Percentiles rank a stretch among this genome's conserved stretches.
These are phyloP conservation scores for Verticillium klebahnii DNA, from an alignment of 2,329 filamentous ascomycete species.

Conservation along the genomic window DNA sequence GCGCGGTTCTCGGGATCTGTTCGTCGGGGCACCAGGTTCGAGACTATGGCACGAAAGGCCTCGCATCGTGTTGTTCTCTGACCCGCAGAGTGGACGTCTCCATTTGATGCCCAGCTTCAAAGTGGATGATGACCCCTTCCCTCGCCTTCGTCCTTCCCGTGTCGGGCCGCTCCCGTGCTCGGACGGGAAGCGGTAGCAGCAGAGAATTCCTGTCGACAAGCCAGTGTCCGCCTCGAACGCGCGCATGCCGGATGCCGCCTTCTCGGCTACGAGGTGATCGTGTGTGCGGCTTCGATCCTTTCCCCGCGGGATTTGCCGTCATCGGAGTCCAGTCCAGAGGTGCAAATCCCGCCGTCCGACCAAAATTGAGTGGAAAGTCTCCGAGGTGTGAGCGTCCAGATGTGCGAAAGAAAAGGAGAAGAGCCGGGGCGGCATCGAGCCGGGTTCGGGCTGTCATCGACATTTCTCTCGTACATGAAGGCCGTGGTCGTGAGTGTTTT, in stretches of 20 bases:
- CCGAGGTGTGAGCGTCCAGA: not conserved
- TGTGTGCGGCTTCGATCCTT: not conserved
- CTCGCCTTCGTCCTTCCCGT: constrained; percentile 21
- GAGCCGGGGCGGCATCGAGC: constrained; percentile 28
- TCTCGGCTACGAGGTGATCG: constrained; percentile 28
- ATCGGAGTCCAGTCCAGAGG: constrained; percentile 23
- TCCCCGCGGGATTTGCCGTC: constrained; percentile 10
- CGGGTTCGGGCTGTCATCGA: constrained; percentile 15
- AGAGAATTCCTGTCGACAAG: constrained; percentile 32
- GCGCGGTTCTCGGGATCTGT: not conserved
- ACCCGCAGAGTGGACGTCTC: constrained; percentile 22
- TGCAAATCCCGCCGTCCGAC: constrained; percentile 9
- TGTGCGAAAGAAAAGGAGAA: constrained; percentile 8
- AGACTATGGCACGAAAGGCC: constrained; percentile 10
- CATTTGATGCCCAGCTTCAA: constrained; percentile 21
- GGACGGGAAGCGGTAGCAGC: constrained; percentile 16
- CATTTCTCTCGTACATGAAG: constrained; percentile 18
- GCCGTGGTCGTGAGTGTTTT: constrained; percentile 27
- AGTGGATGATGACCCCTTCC: constrained; percentile 18
- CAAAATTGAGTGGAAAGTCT: constrained; percentile 8
- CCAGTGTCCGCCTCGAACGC: constrained; percentile 36
- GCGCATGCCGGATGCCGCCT: constrained; percentile 35
- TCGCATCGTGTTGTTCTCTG: constrained; percentile 17
- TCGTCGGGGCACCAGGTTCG: constrained; percentile 3
- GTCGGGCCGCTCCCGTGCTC: constrained; percentile 7